phyloP scores from a whole-genome alignment of 139 green algal genomes.

The Closterium sp. region DNA sequence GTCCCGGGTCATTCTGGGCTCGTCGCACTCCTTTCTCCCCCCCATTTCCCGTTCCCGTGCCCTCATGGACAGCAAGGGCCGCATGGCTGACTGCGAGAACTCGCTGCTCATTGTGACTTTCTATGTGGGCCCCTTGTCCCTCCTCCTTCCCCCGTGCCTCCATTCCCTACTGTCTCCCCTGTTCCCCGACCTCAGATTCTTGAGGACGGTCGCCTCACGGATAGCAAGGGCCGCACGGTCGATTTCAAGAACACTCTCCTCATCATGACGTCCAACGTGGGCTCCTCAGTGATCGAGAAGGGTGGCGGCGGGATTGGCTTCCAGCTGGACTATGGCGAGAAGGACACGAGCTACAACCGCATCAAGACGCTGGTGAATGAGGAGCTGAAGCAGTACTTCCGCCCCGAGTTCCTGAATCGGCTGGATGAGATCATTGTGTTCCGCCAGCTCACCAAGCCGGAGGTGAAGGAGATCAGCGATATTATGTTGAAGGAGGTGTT shows the following conservation, averaged over 20 bases:
- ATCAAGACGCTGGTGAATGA: slow-evolving; percentile 99
- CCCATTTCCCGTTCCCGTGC: too few species aligned
- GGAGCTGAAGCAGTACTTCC: slow-evolving; percentile 99
- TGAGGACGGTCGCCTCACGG: slow-evolving; percentile 56
- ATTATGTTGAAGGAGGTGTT: slow-evolving; percentile 99
- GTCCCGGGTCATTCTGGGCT: too few species aligned
- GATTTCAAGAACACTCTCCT: slow-evolving; percentile 89
- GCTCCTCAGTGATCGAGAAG: slow-evolving; percentile 74
- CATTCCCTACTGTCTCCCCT: too few species aligned
- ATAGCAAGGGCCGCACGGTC: slow-evolving; percentile 71
- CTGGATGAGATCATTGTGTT: slow-evolving; percentile 99
- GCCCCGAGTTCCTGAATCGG: slow-evolving; percentile 97
- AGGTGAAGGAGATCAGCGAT: slow-evolving; percentile 98
- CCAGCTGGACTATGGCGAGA: slow-evolving; percentile 66
- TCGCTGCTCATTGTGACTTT: slow-evolving; percentile 90
- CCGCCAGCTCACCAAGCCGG: slow-evolving; percentile 96
- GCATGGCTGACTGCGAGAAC: slow-evolving; percentile 87
- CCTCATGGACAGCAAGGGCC: slow-evolving; percentile 59
- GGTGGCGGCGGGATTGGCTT: slow-evolving; percentile 78
- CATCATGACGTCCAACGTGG: slow-evolving; percentile 92
- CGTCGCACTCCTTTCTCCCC: too few species aligned
- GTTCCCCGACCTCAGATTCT: slow-evolving; percentile 60
- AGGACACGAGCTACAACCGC: slow-evolving; percentile 80
- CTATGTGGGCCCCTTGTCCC: slow-evolving; percentile 75
- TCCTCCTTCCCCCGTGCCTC: too few species aligned